Evolutionary conservation across 257 asterid species (phyloP).

Genomic region (Solanum clarkiae): DNA sequence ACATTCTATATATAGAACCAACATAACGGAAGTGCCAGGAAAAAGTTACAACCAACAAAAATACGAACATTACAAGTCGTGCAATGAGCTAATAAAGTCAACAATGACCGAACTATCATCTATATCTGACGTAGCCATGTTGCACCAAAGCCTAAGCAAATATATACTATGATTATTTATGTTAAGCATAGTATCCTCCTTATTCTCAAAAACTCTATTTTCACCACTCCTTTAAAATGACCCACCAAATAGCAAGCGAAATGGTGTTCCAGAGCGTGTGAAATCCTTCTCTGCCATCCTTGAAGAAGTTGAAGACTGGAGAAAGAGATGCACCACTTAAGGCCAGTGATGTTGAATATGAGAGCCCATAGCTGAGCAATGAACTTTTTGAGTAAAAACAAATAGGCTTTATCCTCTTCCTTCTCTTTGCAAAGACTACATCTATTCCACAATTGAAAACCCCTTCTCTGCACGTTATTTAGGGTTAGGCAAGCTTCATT

Average conservation of each 20-base stretch:
- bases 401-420: background rate
- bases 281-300: background rate
- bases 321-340: background rate
- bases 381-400: background rate
- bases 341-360: background rate
- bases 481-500: no score
- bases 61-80: background rate
- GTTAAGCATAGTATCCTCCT: background rate
- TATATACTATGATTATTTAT: no score
- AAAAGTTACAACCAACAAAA: no score
- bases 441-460: no score
- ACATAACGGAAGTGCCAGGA: no score
- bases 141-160: background rate
- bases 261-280: background rate
- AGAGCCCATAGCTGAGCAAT: background rate
- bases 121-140: background rate
- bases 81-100: background rate
- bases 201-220: background rate
- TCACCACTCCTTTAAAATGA: background rate
- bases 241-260: background rate
- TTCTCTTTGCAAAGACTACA: no score
- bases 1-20: no score
- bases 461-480: no score
- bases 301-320: background rate
- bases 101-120: background rate